These are phyloP conservation scores for Geosmithia putterillii DNA, from an alignment of 2,329 filamentous ascomycete genomes.

Conservation along the genomic window DNA sequence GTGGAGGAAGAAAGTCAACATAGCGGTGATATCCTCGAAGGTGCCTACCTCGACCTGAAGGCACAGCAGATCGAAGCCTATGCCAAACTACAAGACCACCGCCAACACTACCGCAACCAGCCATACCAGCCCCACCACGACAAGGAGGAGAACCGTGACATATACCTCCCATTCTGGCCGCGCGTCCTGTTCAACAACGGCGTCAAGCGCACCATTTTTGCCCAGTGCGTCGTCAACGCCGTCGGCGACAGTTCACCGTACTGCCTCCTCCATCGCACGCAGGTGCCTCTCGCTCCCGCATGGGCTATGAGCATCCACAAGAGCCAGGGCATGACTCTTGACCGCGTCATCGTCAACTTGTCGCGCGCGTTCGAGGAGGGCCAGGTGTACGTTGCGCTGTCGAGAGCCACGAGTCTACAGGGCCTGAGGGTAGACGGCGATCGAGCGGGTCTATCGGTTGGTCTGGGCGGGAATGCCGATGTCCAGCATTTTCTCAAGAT, in stretches of 20 bases:
- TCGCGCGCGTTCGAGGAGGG: slow-evolving; percentile 38
- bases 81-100: neutral
- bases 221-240: slow-evolving; percentile 35
- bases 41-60: neutral
- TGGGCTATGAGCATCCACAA: slow-evolving; percentile 57
- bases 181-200: slow-evolving; percentile 39
- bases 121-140: neutral
- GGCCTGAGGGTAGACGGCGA: slow-evolving; percentile 30
- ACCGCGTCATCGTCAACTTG: slow-evolving; percentile 44
- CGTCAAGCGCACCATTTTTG: slow-evolving; percentile 27
- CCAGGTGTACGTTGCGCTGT: slow-evolving; percentile 52
- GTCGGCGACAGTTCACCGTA: slow-evolving; percentile 31
- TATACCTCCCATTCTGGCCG: slow-evolving; percentile 6
- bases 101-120: neutral
- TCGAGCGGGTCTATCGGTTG: neutral
- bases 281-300: slow-evolving; percentile 45
- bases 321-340: slow-evolving; percentile 49
- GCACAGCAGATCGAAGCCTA: slow-evolving; percentile 5
- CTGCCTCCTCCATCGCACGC: slow-evolving; percentile 39
- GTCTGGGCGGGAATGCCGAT: neutral
- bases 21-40: neutral
- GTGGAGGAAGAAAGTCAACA: neutral
- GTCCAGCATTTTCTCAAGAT: neutral
- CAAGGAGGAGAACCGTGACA: neutral
- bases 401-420: slow-evolving; percentile 35